Conservation (phyloP, 108 stramenopile genomes). For the Nannochloropsis gaditana region DNA sequence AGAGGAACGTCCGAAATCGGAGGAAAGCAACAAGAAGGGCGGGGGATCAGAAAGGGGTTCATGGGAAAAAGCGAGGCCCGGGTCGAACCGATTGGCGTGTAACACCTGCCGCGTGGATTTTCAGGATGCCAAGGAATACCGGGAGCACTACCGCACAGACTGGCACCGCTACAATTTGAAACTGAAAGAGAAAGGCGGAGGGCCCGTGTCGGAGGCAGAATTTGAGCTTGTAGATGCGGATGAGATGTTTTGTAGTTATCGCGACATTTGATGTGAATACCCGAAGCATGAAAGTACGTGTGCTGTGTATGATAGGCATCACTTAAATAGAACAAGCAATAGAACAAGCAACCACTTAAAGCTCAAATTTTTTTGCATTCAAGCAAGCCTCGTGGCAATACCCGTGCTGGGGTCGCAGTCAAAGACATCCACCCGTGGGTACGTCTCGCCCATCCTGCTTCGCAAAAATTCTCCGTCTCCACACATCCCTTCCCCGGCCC, state of each 20-base stretch:
- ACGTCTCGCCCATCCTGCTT: background rate
- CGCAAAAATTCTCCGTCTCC: background rate
- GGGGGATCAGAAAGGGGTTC: background rate
- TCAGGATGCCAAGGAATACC: slow-evolving; percentile 52
- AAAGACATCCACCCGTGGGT: background rate
- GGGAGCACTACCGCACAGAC: slow-evolving; percentile 83
- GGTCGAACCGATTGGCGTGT: slow-evolving; percentile 21
- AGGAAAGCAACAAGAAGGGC: background rate
- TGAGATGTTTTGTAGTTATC: slow-evolving; percentile 25
- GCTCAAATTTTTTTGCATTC: background rate
- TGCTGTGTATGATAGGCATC: background rate
- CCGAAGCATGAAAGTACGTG: background rate
- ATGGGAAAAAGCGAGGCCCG: slow-evolving; percentile 14
- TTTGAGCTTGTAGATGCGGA: slow-evolving; percentile 40
- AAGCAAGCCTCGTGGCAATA: background rate
- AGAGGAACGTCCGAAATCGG: background rate
- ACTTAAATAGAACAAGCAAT: background rate
- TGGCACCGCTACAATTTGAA: slow-evolving; percentile 94
- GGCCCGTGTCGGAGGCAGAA: slow-evolving; percentile 34
- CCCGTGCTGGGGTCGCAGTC: background rate
- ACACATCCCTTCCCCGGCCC: background rate
- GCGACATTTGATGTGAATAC: background rate
- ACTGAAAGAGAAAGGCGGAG: slow-evolving; percentile 64
- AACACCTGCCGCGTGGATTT: slow-evolving; percentile 39
- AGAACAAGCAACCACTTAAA: background rate